Base-by-base conservation (phyloP, 2,329 filamentous ascomycete species). In the Aspergillus ustus region DNA sequence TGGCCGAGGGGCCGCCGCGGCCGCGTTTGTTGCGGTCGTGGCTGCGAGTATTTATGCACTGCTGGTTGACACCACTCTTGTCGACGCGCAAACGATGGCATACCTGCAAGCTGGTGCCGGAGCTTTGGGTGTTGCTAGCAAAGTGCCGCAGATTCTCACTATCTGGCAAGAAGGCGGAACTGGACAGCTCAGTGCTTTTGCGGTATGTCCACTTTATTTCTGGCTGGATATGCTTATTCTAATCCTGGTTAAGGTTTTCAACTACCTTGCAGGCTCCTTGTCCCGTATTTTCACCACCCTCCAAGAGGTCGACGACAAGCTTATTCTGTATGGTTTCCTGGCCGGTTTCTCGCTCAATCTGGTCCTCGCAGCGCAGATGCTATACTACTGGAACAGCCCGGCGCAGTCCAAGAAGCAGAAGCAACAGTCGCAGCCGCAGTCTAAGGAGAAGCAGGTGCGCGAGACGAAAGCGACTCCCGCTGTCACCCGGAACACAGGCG, bases 271-370 rank as follows among this genome's bases (percentile, higher is more conserved):
- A 70, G 95, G 96, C 44, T 97, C 93, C 48, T 87, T 98, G 61
- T 91, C 92, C 28, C 91, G 95, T 75, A 96, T 99, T 81, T 99
- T 97, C 80, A 99, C 95, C 34, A 99, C 96, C 8, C 83, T 99
- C 61, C 93, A 98, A 74, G 95, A 99, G 82, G 95, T 99, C 63
- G 91, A 96, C 76, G 95, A 99, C 79, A 93, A 93, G 80, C 84
- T 98, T 62, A 98, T 99, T 71, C 85, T 99, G 28, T 98, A 96
- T 80, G 91, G 93, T 54, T 98, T 96, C 83, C 81, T 98, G 59
- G 92, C 93, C 7, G 95, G 93, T 29, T 97, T 97, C 76, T 80
- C 83, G n/a, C 86, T 99, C 70, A 99, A 99, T 78, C 83, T 89
- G 61, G 85, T 99, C 60, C 84, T 99, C 61, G 93, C 93, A 15